A percentile compares a stretch with the other conserved stretches of the same genome.
These are phyloP conservation scores for Aspergillus jensenii DNA, from an alignment of 2,329 filamentous ascomycete genomes.

Conservation along the genomic window DNA sequence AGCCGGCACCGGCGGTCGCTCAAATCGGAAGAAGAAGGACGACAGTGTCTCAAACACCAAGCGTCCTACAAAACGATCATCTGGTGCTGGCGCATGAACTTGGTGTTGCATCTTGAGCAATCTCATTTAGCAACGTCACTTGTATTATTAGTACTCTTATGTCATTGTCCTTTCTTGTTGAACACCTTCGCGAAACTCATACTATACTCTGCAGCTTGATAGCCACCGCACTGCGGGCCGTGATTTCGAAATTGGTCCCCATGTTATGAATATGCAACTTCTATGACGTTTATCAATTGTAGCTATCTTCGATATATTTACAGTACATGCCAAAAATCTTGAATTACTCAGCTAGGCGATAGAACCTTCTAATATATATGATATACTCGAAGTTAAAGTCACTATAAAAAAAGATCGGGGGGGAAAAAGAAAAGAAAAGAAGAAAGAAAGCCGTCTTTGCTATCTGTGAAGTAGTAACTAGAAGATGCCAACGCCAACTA, in stretches of 20 bases:
- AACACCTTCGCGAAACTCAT: constrained; percentile 16
- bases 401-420: too few relatives aligned
- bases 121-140: background rate
- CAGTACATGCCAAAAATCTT: background rate
- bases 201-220: background rate
- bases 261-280: background rate
- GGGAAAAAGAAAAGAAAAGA: too few relatives aligned
- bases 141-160: constrained; percentile 13
- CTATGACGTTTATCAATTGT: background rate
- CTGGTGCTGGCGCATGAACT: constrained; percentile 24
- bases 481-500: background rate
- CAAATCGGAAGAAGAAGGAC: constrained; percentile 42
- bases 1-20: constrained; percentile 43
- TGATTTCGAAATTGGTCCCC: background rate
- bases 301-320: too few relatives aligned
- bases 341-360: background rate
- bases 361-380: background rate
- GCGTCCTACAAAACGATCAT: constrained; percentile 33
- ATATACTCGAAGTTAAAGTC: background rate
- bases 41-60: constrained; percentile 33
- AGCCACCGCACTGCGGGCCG: too few relatives aligned
- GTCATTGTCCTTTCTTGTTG: background rate
- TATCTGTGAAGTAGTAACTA: too few relatives aligned
- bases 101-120: background rate
- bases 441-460: too few relatives aligned